Conservation (phyloP, 306 rosid genomes). For the Ormosia semicastrata region DNA sequence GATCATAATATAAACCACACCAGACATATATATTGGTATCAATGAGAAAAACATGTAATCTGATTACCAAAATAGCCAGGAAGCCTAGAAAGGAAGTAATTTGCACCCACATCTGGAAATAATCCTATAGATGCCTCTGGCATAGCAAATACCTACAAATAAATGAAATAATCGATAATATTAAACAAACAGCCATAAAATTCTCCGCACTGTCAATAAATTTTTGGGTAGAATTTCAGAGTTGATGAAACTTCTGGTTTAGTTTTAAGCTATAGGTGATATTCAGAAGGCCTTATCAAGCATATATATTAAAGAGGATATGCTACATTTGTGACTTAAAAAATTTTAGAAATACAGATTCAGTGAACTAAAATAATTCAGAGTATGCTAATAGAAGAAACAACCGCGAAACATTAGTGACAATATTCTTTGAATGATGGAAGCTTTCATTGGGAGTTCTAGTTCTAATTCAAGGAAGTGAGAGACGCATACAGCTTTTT, state of each 20-base stretch:
- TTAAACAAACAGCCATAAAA: background rate
- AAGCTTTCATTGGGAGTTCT: no score
- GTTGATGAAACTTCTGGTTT: background rate
- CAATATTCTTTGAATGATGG: no score
- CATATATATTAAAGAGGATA: no score
- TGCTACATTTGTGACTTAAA: background rate
- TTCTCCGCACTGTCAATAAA: background rate
- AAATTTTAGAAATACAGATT: background rate
- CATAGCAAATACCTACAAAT: conserved; percentile 27
- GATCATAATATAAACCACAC: no score
- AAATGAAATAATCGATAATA: background rate
- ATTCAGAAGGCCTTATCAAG: background rate
- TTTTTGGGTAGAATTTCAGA: background rate
- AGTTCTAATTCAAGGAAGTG: no score
- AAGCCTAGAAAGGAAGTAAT: conserved; percentile 33
- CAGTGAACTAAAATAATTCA: no score
- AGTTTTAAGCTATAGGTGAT: background rate
- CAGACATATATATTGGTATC: no score
- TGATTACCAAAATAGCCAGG: conserved; percentile 24
- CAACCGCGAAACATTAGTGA: no score
- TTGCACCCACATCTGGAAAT: conserved; percentile 27
- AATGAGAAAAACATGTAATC: background rate
- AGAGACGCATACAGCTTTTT: conserved; percentile 18
- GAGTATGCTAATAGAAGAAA: no score
- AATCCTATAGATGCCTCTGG: conserved; percentile 30